phyloP scores from a whole-genome alignment of 257 asterid species.

The Nicotiana otophora region DNA sequence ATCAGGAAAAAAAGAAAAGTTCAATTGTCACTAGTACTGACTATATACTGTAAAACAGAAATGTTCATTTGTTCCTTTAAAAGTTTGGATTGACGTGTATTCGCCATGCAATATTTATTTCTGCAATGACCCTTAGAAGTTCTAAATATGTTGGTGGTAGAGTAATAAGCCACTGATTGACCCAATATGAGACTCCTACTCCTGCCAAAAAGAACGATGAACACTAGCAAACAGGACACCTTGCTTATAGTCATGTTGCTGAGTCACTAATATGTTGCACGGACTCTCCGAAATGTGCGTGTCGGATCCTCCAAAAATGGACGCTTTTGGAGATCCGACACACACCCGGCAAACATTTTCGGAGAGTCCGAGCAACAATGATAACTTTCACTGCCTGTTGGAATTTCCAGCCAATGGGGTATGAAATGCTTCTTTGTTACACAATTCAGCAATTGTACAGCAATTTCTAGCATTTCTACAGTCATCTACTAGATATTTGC shows the following conservation, averaged over 20 bases:
- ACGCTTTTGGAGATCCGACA: too few species aligned
- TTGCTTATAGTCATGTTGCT: background rate
- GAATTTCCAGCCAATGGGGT: background rate
- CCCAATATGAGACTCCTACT: background rate
- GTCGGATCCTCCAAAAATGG: too few species aligned
- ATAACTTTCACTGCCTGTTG: background rate
- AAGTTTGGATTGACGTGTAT: background rate
- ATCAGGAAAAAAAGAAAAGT: background rate
- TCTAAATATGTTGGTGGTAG: background rate
- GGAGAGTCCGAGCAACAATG: too few species aligned
- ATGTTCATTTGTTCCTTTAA: background rate
- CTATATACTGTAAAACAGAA: background rate
- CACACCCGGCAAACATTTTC: too few species aligned
- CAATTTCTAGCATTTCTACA: background rate
- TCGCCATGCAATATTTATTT: conserved; percentile 3
- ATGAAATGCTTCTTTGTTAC: background rate
- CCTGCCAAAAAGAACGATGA: background rate
- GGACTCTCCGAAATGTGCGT: too few species aligned
- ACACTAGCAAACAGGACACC: background rate
- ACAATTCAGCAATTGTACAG: background rate
- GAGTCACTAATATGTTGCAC: background rate
- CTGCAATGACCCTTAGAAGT: conserved; percentile 4
- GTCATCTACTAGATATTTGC: background rate
- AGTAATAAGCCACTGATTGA: background rate
- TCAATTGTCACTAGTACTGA: background rate